A percentile compares a stretch with the other conserved stretches of the same genome.
These are phyloP conservation scores for Lentinula edodes DNA, from an alignment of 768 basidiomycete genomes.

Conservation along the genomic window DNA sequence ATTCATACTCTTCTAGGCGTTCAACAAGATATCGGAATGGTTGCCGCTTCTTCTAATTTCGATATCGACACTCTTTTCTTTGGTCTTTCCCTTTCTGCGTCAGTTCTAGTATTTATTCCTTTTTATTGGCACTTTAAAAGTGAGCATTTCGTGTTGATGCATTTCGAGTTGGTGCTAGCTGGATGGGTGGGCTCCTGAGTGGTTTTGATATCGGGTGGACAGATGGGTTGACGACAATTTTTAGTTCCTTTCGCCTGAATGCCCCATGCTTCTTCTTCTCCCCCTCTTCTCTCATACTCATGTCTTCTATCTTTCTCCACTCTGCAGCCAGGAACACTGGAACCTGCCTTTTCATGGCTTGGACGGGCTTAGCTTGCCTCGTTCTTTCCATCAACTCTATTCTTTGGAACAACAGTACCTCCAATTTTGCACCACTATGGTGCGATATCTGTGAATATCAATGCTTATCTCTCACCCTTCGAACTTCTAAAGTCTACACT, in stretches of 20 bases:
- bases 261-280: background rate
- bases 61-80: conserved; percentile 6
- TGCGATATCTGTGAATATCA: conserved; percentile 6
- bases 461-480: background rate
- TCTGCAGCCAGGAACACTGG: conserved; percentile 1
- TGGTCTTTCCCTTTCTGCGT: conserved; percentile 1
- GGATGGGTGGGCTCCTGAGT: background rate
- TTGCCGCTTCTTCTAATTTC: background rate
- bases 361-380: conserved; percentile 3
- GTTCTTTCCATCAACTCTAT: conserved; percentile 2
- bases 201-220: background rate
- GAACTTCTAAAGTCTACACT: background rate
- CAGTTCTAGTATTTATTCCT: conserved; percentile 5
- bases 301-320: background rate
- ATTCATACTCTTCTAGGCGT: background rate
- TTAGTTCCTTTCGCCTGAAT: background rate
- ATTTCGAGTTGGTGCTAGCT: background rate
- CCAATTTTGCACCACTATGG: background rate
- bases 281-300: background rate
- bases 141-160: background rate
- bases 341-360: conserved; percentile 6
- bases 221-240: background rate
- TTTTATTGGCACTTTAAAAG: conserved; percentile 4
- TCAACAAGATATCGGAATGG: background rate
- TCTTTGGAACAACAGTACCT: background rate